Base-by-base conservation (phyloP, 495 filamentous ascomycete species). In the Choiromyces venosus region DNA sequence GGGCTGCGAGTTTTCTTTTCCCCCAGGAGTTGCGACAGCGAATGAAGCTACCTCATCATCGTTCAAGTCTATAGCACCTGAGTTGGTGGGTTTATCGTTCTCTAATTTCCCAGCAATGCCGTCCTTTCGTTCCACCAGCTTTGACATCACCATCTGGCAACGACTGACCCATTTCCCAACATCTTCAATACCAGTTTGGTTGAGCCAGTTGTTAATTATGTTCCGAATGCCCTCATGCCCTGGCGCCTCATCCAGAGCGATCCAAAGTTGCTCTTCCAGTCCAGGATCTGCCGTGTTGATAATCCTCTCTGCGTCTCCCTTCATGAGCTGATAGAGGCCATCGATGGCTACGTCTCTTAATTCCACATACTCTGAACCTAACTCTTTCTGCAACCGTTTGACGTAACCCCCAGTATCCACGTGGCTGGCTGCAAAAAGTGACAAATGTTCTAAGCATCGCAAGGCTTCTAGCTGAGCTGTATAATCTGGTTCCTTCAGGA, bases 41-140 rank as follows among this genome's bases (percentile, higher is more conserved):
- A 99, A 98, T 0, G 94, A 95, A 65, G 95, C 94, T 52, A 96
- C 94, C 80, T 99, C 95, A 79, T 99, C 95, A 81, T 99, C 95
- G 70, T 94, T 91, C 5, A 97, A 83, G 75, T 98, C 96, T 3
- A 85, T 85, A 44, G 83, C 79, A 65, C 88, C 90, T 40, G 82
- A 82, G 37, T 83, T 81, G 2, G 83, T 78, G 25, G 86, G 84
- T 19, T 83, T 83, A 40, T 86, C 81, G 10, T 83, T 81, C 10
- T 89, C 85, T 25, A 87, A 66, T 37, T 40, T 66, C 38, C 74
- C 70, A 39, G 39, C 40, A 66, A 69, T 56, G 29, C 84, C 4
- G 83, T 83, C 80, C 89, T 90, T 21, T 85, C 83, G 75, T 88
- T 89, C 0, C n/a, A 81, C 71, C 14, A 92, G 93, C 86, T 93